A percentile compares a stretch with the other conserved stretches of the same genome.
Conservation (phyloP, 2,329 filamentous ascomycete species). For the Sporothrix mexicana region DNA sequence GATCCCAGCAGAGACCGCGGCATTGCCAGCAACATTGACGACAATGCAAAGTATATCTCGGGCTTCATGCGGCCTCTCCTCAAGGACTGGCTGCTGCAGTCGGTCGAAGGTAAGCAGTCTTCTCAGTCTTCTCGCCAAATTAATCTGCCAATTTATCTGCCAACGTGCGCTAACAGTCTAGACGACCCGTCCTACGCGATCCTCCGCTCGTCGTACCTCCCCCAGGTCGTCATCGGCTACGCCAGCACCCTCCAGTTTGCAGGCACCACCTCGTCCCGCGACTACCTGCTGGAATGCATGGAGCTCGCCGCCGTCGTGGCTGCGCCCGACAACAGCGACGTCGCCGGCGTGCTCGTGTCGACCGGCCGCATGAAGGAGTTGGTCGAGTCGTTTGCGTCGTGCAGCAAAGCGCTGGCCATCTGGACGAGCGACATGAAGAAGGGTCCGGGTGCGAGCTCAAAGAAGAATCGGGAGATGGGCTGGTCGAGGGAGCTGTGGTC, state of each 20-base stretch:
- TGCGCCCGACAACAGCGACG: slow-evolving; percentile 68
- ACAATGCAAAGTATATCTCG: slow-evolving; percentile 60
- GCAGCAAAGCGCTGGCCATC: slow-evolving; percentile 73
- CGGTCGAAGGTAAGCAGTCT: slow-evolving; percentile 63
- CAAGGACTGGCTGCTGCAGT: slow-evolving; percentile 65
- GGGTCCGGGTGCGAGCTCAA: slow-evolving; percentile 55
- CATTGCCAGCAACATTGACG: slow-evolving; percentile 61
- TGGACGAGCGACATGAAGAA: slow-evolving; percentile 60
- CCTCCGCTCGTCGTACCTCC: slow-evolving; percentile 79
- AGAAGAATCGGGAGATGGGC: slow-evolving; percentile 66
- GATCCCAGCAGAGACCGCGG: slow-evolving; percentile 50
- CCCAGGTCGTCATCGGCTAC: slow-evolving; percentile 84
- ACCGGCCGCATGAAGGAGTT: slow-evolving; percentile 75
- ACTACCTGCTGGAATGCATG: slow-evolving; percentile 83
- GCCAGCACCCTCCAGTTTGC: slow-evolving; percentile 80
- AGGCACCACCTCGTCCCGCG: slow-evolving; percentile 74
- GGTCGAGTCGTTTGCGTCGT: slow-evolving; percentile 75
- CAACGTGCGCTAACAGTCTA: slow-evolving; percentile 33
- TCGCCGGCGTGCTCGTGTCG: slow-evolving; percentile 68
- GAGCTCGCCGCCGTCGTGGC: slow-evolving; percentile 80
- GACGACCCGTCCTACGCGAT: slow-evolving; percentile 66
- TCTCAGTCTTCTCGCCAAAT: no score
- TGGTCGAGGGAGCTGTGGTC: slow-evolving; percentile 70
- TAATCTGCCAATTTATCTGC: not conserved
- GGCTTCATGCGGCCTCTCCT: slow-evolving; percentile 66